A percentile compares a stretch with the other conserved stretches of the same genome.
Evolutionary conservation across 2,329 filamentous ascomycete species (phyloP).

Genomic region (Coniochaeta prunicola): DNA sequence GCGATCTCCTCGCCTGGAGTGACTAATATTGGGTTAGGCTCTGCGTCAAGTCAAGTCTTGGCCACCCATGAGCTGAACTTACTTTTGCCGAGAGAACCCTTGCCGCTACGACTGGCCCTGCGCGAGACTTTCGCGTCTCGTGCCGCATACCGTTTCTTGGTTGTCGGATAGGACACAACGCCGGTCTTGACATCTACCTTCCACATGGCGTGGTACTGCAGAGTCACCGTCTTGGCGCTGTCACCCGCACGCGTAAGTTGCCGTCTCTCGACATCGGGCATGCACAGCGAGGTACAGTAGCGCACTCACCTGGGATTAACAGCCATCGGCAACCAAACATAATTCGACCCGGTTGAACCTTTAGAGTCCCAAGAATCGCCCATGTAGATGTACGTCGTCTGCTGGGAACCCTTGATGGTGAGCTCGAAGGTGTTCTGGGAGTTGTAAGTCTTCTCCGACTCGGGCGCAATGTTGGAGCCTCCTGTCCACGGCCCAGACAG

Average conservation of each 20-base stretch:
- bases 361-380: slow-evolving; percentile 28
- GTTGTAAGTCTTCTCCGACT: slow-evolving; percentile 25
- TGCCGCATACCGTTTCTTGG: slow-evolving; percentile 26
- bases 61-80: neutral
- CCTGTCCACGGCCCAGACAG: slow-evolving; percentile 24
- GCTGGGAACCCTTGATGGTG: slow-evolving; percentile 21
- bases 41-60: neutral
- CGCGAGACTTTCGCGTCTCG: slow-evolving; percentile 19
- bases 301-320: slow-evolving; percentile 21
- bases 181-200: slow-evolving; percentile 29
- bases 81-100: neutral
- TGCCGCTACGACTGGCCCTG: slow-evolving; percentile 6
- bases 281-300: neutral
- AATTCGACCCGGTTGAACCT: slow-evolving; percentile 25
- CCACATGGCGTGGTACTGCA: slow-evolving; percentile 32
- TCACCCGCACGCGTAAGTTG: neutral
- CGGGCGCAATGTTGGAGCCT: slow-evolving; percentile 25
- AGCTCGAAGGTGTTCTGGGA: slow-evolving; percentile 29
- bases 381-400: slow-evolving; percentile 28
- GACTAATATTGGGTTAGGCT: slow-evolving; percentile 9
- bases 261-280: neutral
- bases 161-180: slow-evolving; percentile 20
- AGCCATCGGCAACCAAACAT: slow-evolving; percentile 30
- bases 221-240: slow-evolving; percentile 21
- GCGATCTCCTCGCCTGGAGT: slow-evolving; percentile 17